These are phyloP conservation scores for Phanerochaete carnosa DNA, from an alignment of 768 basidiomycete genomes.

Conservation along the genomic window DNA sequence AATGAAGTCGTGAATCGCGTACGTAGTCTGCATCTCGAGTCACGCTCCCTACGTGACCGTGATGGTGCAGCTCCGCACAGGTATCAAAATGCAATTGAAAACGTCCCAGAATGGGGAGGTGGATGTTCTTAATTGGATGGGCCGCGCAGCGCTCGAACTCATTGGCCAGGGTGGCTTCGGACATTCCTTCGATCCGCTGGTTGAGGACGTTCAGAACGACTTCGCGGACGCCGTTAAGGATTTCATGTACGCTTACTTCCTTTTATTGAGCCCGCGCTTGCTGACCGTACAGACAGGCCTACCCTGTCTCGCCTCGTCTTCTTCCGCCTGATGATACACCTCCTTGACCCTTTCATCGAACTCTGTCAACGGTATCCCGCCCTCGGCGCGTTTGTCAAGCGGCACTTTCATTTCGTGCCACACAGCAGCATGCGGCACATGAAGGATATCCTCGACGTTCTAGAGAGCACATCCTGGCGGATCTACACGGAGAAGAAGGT, in stretches of 20 bases:
- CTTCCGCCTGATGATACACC: background rate
- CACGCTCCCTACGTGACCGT: background rate
- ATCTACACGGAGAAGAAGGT: constrained; percentile 18
- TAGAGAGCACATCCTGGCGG: constrained; percentile 12
- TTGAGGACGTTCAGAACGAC: constrained; percentile 15
- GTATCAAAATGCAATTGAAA: constrained; percentile 1
- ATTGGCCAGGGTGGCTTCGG: constrained; percentile 48
- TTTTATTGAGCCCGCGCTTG: background rate
- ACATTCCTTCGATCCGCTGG: constrained; percentile 34
- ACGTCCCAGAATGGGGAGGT: constrained; percentile 6
- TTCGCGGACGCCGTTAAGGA: constrained; percentile 26
- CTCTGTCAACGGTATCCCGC: background rate
- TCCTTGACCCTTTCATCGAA: background rate
- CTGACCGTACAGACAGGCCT: background rate
- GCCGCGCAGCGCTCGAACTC: constrained; percentile 29
- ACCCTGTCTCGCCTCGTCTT: background rate
- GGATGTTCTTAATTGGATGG: constrained; percentile 27
- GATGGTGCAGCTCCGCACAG: constrained; percentile 16
- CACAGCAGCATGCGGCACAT: constrained; percentile 7
- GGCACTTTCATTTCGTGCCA: constrained; percentile 10
- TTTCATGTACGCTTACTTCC: constrained; percentile 25
- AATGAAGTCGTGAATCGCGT: constrained; percentile 13
- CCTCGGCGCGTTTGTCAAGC: constrained; percentile 20
- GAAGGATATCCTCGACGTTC: constrained; percentile 11
- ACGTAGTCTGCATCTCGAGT: background rate